These are phyloP conservation scores for Samsoniella hepiali DNA, from an alignment of 2,329 filamentous ascomycete genomes.

Conservation along the genomic window DNA sequence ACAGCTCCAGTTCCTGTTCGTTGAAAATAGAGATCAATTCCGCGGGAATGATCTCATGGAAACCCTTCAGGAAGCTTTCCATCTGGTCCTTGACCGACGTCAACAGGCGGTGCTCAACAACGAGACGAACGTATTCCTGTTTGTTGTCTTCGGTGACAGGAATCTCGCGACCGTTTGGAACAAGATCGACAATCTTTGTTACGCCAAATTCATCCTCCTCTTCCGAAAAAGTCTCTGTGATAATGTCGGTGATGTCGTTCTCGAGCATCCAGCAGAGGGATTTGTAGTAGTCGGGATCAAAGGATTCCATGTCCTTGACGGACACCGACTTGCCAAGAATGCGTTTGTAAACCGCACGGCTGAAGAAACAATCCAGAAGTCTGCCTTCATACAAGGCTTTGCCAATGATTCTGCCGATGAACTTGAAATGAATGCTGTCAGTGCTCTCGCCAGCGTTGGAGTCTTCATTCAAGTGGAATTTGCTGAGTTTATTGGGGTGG, in stretches of 20 bases:
- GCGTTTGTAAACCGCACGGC: slow-evolving; percentile 95
- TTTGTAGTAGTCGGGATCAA: slow-evolving; percentile 98
- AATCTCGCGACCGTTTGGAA: slow-evolving; percentile 84
- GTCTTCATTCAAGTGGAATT: slow-evolving; percentile 15
- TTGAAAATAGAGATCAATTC: slow-evolving; percentile 97
- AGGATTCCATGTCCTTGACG: slow-evolving; percentile 98
- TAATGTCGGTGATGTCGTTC: slow-evolving; percentile 97
- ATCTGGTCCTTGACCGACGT: slow-evolving; percentile 93
- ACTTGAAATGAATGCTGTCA: slow-evolving; percentile 98
- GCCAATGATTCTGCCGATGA: slow-evolving; percentile 96
- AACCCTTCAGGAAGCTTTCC: slow-evolving; percentile 87
- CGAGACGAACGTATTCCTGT: slow-evolving; percentile 90
- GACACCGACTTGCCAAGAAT: slow-evolving; percentile 93
- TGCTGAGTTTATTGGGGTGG: slow-evolving; percentile 90
- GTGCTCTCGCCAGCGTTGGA: slow-evolving; percentile 76
- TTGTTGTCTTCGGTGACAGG: slow-evolving; percentile 97
- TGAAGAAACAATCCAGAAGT: slow-evolving; percentile 97
- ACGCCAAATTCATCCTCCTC: slow-evolving; percentile 94
- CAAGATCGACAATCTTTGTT: slow-evolving; percentile 79
- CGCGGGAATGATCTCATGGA: slow-evolving; percentile 96
- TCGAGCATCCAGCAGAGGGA: slow-evolving; percentile 97
- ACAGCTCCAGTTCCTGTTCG: slow-evolving; percentile 91
- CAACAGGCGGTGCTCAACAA: slow-evolving; percentile 90
- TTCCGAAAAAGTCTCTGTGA: slow-evolving; percentile 92
- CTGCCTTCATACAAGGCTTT: slow-evolving; percentile 96